Evolutionary conservation across 208 protist genomes (phyloP).

Genomic region (Crithidia fasciculata): DNA sequence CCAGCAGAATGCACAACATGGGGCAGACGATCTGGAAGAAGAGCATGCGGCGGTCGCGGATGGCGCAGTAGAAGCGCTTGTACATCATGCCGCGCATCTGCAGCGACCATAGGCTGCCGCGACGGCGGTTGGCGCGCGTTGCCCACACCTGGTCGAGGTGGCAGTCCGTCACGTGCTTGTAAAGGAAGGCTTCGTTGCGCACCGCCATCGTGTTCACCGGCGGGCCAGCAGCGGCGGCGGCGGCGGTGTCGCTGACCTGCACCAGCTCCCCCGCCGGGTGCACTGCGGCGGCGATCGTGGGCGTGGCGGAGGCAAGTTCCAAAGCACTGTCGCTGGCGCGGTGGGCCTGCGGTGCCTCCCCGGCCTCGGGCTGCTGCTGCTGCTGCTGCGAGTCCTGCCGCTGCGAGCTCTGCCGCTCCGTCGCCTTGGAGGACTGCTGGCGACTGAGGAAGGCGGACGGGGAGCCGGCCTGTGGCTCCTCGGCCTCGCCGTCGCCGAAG

Average conservation of each 20-base stretch:
- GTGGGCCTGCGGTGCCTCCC: background rate
- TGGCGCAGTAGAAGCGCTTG: conserved; percentile 66
- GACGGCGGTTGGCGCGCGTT: conserved; percentile 1
- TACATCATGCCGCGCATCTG: conserved; percentile 55
- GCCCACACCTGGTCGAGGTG: conserved; percentile 32
- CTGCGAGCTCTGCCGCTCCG: background rate
- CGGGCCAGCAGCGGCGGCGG: background rate
- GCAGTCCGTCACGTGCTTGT: conserved; percentile 20
- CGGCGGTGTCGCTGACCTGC: background rate
- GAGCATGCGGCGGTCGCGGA: conserved; percentile 64
- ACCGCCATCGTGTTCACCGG: background rate
- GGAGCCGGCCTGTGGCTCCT: background rate
- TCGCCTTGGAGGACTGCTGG: no score
- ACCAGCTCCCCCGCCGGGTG: background rate
- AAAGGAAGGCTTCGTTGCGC: conserved; percentile 14
- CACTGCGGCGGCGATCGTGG: background rate
- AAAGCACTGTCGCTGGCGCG: background rate
- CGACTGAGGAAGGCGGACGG: background rate
- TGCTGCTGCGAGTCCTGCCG: background rate
- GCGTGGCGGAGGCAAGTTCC: background rate
- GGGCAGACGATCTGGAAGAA: conserved; percentile 77
- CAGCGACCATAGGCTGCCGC: conserved; percentile 17
- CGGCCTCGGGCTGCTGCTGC: no score
- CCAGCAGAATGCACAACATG: conserved; percentile 63
- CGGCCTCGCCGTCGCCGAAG: conserved; percentile 6